Evolutionary conservation across 768 basidiomycete genomes (phyloP), one percentile per base, ranked within the genome.

Genomic region (Tricholoma sp.): DNA sequence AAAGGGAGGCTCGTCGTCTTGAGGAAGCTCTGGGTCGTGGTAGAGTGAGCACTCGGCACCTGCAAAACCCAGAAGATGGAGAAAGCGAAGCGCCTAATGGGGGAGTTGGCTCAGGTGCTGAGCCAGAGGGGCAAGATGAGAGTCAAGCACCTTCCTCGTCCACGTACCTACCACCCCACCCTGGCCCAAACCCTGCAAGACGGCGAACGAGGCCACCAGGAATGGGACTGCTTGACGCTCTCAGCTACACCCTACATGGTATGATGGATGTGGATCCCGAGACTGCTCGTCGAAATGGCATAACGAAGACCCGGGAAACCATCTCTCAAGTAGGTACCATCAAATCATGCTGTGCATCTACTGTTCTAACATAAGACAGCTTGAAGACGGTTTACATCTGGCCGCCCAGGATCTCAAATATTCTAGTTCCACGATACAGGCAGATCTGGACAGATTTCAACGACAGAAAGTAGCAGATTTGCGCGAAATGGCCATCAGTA

Each of bases 251-350:
- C 20, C 70, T 99, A 54, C 94, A 95, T 62, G 95, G 96, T 4
- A 95, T 98, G 86, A 98, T 99, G 88, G 97, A 99, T 63, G 91
- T 91, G 15, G 97, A 99, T 72, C 97, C 97, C 2, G 97, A 98
- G 74, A 91, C 90, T 15, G 95, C 96, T 5, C 78, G 97, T 58
- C 79, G 97, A 60, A 98, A 89, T 65, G 84, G 87, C 52, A 98
- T 99, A 60, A 89, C 89, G 59, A 98, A 97, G 76, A 94, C 94
- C 4, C 82, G 91, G 62, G 96, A 98, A 73, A 84, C 83, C 17
- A 97, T 98, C 59, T 92, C 93, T n/a, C 91, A 94, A 78, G 95
- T 95, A 66, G 61, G 75, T 68, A 11, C 18, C 6, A 56, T 33
- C 17, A 57, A 39, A 45, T 55, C 20, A 7, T 12, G 24, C 55